These are phyloP conservation scores for Metschnikowia anglica DNA, from an alignment of 805 yeast species.

Conservation along the genomic window DNA sequence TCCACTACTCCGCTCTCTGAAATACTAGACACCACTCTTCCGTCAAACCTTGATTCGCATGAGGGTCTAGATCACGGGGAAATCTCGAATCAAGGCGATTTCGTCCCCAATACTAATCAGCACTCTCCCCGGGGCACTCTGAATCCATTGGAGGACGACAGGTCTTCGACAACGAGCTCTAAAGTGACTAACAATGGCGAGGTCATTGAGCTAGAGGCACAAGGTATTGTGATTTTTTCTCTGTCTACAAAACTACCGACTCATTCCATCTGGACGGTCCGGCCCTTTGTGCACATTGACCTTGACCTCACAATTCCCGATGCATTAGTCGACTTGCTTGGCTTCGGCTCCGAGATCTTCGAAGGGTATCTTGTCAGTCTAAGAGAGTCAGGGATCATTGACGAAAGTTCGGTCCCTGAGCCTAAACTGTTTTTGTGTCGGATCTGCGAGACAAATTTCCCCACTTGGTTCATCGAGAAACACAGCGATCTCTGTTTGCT, in stretches of 20 bases:
- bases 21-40: not conserved
- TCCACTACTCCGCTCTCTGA: not conserved
- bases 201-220: slow-evolving; percentile 81
- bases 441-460: slow-evolving; percentile 87
- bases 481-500: slow-evolving; percentile 86
- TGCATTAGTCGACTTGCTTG: slow-evolving; percentile 68
- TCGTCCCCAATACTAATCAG: not conserved
- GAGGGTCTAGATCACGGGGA: not conserved
- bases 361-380: slow-evolving; percentile 68
- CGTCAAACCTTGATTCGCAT: not conserved
- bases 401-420: slow-evolving; percentile 66
- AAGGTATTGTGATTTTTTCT: slow-evolving; percentile 81
- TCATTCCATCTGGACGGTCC: slow-evolving; percentile 91
- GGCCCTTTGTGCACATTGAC: slow-evolving; percentile 67
- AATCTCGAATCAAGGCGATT: not conserved
- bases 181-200: slow-evolving; percentile 55
- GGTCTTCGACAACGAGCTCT: slow-evolving; percentile 20
- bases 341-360: slow-evolving; percentile 86
- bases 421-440: slow-evolving; percentile 84
- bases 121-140: not conserved
- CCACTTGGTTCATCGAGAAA: slow-evolving; percentile 93
- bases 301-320: slow-evolving; percentile 68
- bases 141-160: not conserved
- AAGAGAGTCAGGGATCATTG: slow-evolving; percentile 61
- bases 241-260: slow-evolving; percentile 55